Conservation (phyloP, 2,329 filamentous ascomycete species). For the Coniella vitis region DNA sequence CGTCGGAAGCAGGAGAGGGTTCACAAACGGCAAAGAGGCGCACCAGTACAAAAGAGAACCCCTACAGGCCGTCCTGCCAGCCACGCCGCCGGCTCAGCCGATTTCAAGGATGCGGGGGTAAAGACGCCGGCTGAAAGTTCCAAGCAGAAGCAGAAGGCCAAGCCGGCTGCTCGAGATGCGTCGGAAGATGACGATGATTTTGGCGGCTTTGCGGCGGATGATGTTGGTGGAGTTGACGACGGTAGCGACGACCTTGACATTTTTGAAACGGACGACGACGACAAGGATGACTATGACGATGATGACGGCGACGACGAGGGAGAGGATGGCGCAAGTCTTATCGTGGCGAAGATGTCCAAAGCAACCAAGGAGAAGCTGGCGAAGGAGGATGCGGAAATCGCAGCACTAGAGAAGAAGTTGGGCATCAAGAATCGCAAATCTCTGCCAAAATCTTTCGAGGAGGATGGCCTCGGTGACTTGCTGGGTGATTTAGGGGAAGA, state of each 20-base stretch:
- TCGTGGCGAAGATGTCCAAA: constrained; percentile 22
- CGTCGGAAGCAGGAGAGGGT: constrained; percentile 59
- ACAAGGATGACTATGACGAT: constrained; percentile 11
- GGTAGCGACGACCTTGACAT: constrained; percentile 18
- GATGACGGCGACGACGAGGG: constrained; percentile 16
- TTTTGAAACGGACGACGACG: constrained; percentile 17
- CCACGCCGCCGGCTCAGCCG: not conserved
- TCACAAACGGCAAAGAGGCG: constrained; percentile 40
- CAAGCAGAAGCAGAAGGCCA: not conserved
- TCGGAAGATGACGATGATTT: constrained; percentile 21
- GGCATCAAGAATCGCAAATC: constrained; percentile 75
- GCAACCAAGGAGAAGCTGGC: constrained; percentile 57
- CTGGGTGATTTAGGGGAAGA: constrained; percentile 59
- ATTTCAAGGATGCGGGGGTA: not conserved
- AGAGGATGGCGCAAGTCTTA: constrained; percentile 18
- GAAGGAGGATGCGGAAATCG: constrained; percentile 84
- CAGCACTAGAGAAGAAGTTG: constrained; percentile 77
- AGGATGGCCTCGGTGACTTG: constrained; percentile 77
- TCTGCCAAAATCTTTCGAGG: constrained; percentile 63
- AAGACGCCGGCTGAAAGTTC: not conserved
- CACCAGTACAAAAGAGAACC: constrained; percentile 15
- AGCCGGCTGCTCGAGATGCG: constrained; percentile 12
- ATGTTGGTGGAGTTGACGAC: constrained; percentile 19
- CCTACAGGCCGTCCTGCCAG: not conserved
- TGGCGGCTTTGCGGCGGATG: constrained; percentile 17